A percentile compares a stretch with the other conserved stretches of the same genome.
Conservation (phyloP, 2,329 filamentous ascomycete species). For the Karstenula rhodostoma region DNA sequence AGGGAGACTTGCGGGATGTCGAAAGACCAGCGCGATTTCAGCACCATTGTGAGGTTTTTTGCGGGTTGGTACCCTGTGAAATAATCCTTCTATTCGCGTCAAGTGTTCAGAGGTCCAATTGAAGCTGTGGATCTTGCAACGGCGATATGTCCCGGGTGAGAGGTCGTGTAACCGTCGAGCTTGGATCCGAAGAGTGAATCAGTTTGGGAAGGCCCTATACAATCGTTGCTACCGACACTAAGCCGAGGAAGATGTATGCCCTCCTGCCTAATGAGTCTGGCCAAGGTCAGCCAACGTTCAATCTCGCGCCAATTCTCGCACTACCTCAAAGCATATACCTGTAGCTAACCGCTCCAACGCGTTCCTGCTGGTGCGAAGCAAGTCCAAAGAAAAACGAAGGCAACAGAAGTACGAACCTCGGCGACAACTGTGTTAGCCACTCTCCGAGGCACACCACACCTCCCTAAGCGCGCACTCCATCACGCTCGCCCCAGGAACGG, state of each 20-base stretch:
- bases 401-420: neutral
- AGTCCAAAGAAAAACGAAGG: neutral
- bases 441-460: neutral
- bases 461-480: conserved; percentile 6
- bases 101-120: neutral
- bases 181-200: neutral
- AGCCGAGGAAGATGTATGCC: neutral
- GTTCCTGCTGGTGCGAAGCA: neutral
- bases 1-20: conserved; percentile 57
- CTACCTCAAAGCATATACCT: too few relatives aligned
- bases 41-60: conserved; percentile 54
- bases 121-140: neutral
- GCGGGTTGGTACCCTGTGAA: neutral
- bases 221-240: neutral
- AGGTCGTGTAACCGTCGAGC: neutral
- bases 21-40: conserved; percentile 60
- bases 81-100: neutral
- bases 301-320: neutral
- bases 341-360: neutral
- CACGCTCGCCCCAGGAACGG: neutral
- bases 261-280: neutral
- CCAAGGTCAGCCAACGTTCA: neutral
- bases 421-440: neutral
- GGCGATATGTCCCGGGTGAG: neutral
- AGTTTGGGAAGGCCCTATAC: neutral